phyloP scores from a whole-genome alignment of 1,139 yeast genomes.

The Hemisphaericaspora lyxosophila region DNA sequence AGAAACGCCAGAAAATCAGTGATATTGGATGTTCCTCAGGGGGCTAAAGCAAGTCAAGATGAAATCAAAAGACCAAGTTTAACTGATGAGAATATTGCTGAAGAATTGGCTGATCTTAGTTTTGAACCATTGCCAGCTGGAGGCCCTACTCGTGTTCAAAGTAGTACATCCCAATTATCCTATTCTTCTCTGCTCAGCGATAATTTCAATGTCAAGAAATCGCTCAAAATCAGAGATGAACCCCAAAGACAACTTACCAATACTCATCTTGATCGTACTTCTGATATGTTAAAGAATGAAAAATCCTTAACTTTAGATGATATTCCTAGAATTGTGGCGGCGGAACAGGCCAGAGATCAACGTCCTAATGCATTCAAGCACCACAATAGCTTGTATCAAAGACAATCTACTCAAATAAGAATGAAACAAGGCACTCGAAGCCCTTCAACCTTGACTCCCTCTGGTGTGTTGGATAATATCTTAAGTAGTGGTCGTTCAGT shows the following conservation, averaged over 20 bases:
- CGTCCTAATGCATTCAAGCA: constrained; percentile 83
- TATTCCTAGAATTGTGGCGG: constrained; percentile 94
- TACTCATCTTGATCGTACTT: constrained; percentile 50
- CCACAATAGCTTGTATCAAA: constrained; percentile 50
- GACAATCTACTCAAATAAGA: constrained; percentile 27
- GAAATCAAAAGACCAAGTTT: constrained; percentile 12
- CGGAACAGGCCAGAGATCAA: constrained; percentile 93
- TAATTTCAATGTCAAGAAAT: constrained; percentile 35
- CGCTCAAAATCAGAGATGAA: constrained; percentile 47
- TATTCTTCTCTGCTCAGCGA: constrained; percentile 21
- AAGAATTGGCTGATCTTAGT: constrained; percentile 12
- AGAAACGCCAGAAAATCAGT: constrained; percentile 49
- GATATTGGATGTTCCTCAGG: constrained; percentile 54
- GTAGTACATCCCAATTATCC: constrained; percentile 18
- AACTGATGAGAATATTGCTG: constrained; percentile 17
- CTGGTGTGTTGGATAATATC: constrained; percentile 14
- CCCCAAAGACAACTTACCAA: constrained; percentile 35
- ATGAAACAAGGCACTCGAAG: constrained; percentile 14
- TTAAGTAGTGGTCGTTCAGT: constrained; percentile 11
- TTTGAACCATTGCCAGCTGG: constrained; percentile 5
- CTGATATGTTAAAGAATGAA: constrained; percentile 73
- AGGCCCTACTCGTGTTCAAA: constrained; percentile 7
- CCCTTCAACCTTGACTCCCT: constrained; percentile 11
- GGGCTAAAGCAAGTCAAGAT: constrained; percentile 36
- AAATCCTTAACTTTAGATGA: constrained; percentile 90